Evolutionary conservation across 2,329 filamentous ascomycete genomes (phyloP), one percentile per base, ranked within the genome.

Genomic region (Talaromyces sp.): DNA sequence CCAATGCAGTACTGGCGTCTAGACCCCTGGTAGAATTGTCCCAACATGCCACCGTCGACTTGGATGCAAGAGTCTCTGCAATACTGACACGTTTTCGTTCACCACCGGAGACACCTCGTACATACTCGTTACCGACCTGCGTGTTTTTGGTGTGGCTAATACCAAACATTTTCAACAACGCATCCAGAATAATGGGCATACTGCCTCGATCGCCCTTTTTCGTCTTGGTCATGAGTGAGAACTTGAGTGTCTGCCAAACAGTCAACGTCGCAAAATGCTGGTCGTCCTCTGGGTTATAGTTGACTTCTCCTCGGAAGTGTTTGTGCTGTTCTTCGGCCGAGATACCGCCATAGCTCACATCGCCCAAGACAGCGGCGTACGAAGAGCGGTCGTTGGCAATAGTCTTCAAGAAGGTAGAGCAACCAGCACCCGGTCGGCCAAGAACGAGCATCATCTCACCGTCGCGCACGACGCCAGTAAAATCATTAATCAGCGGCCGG

Each of bases 1-100:
- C 90, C 4, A 93, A 80, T 4, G 90, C 91, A 0, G 90, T 93
- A 1, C 87, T 90, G 1, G 89, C 88, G 71, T 95, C 90, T 0
- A 93, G 79, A n/a, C 91, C 91, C 55, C 90, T 82, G 0, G 90
- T 93, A 0, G 85, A 88, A 73, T 93, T 93, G 68, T 93, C 90
- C 88, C 89, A 93, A 66, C 87, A 88, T 37, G 90, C 86, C 1
- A 93, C 87, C 0, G 88, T 86, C 0, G 86, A 86, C 73, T 90
- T 88, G 6, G 88, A 88, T 4, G 89, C 87, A 23, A 93, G 76
- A 0, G 88, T 90, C 75, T 93, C 90, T 1, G 89, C 88, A 66
- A 93, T 92, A 23, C 86, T 88, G 8, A 92, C 90, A 70, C 90
- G 88, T 73, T 93, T 93, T 40, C 90, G 80, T 76, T 95, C 91